Base-by-base conservation (phyloP, 345 rosid species). In the Aurinia saxatilis region DNA sequence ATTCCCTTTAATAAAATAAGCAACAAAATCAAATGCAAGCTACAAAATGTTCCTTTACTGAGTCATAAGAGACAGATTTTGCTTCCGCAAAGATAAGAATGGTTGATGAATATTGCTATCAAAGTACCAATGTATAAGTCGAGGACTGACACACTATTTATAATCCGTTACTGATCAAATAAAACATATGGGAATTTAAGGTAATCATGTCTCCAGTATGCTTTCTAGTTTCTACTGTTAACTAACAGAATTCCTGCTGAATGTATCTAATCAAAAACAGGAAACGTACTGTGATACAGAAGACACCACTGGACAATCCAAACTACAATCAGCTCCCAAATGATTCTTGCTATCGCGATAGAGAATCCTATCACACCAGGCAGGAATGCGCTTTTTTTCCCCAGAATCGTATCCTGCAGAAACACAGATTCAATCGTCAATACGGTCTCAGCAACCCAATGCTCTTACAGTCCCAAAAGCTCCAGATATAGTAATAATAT, bases 331-430 rank as follows among this genome's bases (percentile, higher is more conserved):
- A 62, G 84, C 62, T 50, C 74, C 81, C 55, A 71, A 19, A 41
- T 70, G 61, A 41, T 33, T 61, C 56, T 79, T 82, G 64, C 72
- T 84, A 71, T 87, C 95, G 13, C 95, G 89, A 65, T 77, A 87
- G 56, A 87, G 58, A 70, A 87, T 77, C 77, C 95, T 77, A 39
- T 87, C 95, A 60, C 95, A 87, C 95, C 95, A 87, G 42, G 95
- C 95, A 62, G 95, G 95, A 67, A 87, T 75, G 0, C 95, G 89
- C 60, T 77, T 87, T 73, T 87, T 87, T 80, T 87, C 91, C 54
- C 95, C 91, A 39, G 95, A 77, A 73, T 87, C 95, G 59, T 87
- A 87, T 42, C 89, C 95, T 88, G 79, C 31, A 56, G 1, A 55
- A 48, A 30, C 15, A 64, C 31, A 48, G 35, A 30, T 63, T 30